phyloP scores from a whole-genome alignment of 441 rosid species.

The Theobroma grandiflorum region DNA sequence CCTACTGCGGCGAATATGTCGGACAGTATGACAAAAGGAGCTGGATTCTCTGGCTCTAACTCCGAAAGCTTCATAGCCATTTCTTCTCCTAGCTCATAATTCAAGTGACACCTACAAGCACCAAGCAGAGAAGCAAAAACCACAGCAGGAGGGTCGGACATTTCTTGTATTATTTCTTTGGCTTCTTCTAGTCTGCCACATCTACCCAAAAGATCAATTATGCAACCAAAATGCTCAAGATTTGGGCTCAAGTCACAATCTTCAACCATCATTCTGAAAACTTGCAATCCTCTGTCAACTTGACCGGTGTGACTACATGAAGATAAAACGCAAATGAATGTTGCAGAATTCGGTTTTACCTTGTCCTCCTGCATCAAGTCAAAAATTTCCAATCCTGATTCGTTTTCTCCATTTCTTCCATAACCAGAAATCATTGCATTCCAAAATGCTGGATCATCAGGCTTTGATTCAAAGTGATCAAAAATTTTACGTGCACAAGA shows the following conservation, averaged over 20 bases:
- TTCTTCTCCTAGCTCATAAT: conserved; percentile 60
- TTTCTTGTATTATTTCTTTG: conserved; percentile 47
- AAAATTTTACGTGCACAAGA: conserved; percentile 54
- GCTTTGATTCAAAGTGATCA: conserved; percentile 53
- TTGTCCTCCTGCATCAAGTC: conserved; percentile 49
- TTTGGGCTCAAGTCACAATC: conserved; percentile 44
- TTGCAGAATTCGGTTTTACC: conserved; percentile 63
- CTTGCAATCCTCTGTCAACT: conserved; percentile 45
- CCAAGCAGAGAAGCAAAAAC: conserved; percentile 65
- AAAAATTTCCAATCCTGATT: conserved; percentile 57
- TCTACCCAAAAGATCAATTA: conserved; percentile 68
- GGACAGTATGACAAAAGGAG: conserved; percentile 63
- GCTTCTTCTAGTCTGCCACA: conserved; percentile 65
- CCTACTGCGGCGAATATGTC: conserved; percentile 59
- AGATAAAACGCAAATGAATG: conserved; percentile 53
- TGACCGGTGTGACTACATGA: conserved; percentile 58
- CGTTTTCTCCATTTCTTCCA: conserved; percentile 69
- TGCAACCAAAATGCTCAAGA: conserved; percentile 60
- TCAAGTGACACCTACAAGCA: conserved; percentile 55
- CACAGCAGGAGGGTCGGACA: conserved; percentile 56
- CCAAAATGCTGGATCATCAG: conserved; percentile 75
- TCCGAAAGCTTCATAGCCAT: conserved; percentile 56
- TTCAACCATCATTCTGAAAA: conserved; percentile 46
- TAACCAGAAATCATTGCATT: conserved; percentile 77
- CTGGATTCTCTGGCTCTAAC: conserved; percentile 57